These are phyloP conservation scores for Glebionis coronaria DNA, from an alignment of 129 eudicot species.

Conservation along the genomic window DNA sequence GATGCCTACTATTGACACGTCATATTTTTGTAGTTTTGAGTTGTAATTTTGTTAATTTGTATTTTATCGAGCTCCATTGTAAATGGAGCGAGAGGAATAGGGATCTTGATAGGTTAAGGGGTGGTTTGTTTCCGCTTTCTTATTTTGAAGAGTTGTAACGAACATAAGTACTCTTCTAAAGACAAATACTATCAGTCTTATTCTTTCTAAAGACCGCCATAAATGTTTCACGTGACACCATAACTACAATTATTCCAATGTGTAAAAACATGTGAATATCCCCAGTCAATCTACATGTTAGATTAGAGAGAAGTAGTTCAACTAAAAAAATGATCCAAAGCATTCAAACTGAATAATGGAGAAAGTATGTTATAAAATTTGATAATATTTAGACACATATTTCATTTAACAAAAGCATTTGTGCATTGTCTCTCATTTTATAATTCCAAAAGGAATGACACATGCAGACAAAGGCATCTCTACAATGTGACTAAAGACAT, in stretches of 20 bases:
- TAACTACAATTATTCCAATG: slow-evolving; percentile 3
- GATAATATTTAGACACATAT: neutral
- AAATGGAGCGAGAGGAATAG: too few relatives aligned
- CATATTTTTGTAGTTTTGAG: too few relatives aligned
- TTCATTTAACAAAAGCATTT: slow-evolving; percentile 5
- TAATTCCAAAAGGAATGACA: neutral
- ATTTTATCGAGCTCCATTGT: too few relatives aligned
- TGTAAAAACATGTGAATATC: slow-evolving; percentile 5
- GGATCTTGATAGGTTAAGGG: too few relatives aligned
- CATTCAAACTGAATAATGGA: slow-evolving; percentile 5
- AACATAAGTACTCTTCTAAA: slow-evolving; percentile 6
- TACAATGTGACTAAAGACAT: slow-evolving; percentile 5
- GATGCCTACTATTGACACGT: too few relatives aligned
- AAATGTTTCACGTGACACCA: neutral
- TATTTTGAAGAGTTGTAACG: slow-evolving; percentile 9
- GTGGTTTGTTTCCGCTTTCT: too few relatives aligned
- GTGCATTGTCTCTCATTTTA: neutral
- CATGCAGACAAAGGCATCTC: neutral
- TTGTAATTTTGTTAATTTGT: too few relatives aligned
- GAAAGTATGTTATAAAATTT: neutral
- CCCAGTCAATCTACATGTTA: slow-evolving; percentile 11
- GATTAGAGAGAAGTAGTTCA: neutral
- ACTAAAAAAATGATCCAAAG: neutral
- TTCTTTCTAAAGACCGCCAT: slow-evolving; percentile 7
- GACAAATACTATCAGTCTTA: neutral